phyloP scores from a whole-genome alignment of 139 green algal species.

The Dunaliella primolecta region DNA sequence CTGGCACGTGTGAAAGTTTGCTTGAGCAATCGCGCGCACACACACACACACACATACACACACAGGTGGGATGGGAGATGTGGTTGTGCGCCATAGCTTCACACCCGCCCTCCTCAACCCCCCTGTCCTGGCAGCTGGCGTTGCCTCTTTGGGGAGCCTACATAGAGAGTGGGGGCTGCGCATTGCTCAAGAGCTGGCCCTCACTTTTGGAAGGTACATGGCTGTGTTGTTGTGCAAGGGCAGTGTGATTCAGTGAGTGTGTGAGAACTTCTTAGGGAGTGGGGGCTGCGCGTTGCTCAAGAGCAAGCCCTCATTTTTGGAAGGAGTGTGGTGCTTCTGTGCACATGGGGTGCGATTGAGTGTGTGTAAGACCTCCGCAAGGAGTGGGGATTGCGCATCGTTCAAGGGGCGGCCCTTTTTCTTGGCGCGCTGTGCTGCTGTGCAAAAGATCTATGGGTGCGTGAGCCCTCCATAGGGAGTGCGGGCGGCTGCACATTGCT shows the following conservation, averaged over 20 bases:
- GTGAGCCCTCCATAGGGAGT: constrained; percentile 35
- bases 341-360: no score
- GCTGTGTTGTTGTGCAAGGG: background rate
- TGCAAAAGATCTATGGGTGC: no score
- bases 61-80: constrained; percentile 13
- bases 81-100: constrained; percentile 25
- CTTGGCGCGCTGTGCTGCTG: no score
- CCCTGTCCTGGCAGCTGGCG: constrained; percentile 11
- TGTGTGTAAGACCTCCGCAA: no score
- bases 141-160: constrained; percentile 10
- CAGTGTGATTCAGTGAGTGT: background rate
- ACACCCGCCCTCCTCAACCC: background rate
- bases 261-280: background rate
- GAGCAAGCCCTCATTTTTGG: background rate
- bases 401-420: no score
- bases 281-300: background rate
- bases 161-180: constrained; percentile 39
- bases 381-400: no score
- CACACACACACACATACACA: constrained; percentile 4
- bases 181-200: constrained; percentile 28
- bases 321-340: background rate
- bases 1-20: background rate
- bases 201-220: constrained; percentile 29
- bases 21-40: background rate
- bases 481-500: constrained; percentile 33